phyloP scores from a whole-genome alignment of 805 yeast genomes.

The Lipomyces kockii region DNA sequence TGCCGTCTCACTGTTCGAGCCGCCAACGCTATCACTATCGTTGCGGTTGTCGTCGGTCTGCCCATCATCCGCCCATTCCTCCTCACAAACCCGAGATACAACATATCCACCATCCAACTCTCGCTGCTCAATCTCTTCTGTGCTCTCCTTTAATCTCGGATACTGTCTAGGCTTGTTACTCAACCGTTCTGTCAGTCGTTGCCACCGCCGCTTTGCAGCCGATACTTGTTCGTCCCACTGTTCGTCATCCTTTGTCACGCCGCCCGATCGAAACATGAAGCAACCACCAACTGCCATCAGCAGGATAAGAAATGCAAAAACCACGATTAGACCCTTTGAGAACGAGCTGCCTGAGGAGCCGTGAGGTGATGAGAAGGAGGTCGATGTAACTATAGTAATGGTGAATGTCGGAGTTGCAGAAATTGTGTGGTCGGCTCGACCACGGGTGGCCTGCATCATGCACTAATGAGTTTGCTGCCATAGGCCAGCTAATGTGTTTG shows the following conservation, averaged over 20 bases:
- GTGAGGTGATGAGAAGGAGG: constrained; percentile 5
- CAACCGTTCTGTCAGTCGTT: constrained; percentile 1
- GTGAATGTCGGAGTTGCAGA: constrained; percentile 6
- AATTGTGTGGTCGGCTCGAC: background rate
- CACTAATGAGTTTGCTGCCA: background rate
- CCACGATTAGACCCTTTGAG: constrained; percentile 23
- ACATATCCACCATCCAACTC: background rate
- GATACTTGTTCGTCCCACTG: constrained; percentile 20
- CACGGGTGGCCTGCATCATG: background rate
- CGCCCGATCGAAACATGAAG: constrained; percentile 10
- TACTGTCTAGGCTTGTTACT: background rate
- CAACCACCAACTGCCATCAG: constrained; percentile 21
- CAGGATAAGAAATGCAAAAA: constrained; percentile 24
- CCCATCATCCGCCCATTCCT: background rate
- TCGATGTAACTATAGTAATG: background rate
- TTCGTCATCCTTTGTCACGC: constrained; percentile 4
- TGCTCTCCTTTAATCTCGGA: background rate
- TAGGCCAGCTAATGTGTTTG: background rate
- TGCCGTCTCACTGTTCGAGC: background rate
- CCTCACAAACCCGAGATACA: background rate
- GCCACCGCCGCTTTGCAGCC: constrained; percentile 17
- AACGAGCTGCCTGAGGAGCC: constrained; percentile 9
- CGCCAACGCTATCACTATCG: background rate
- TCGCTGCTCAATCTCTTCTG: background rate
- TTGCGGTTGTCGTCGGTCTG: background rate